phyloP scores from a whole-genome alignment of 208 protist species.

The Leishmania lainsoni region DNA sequence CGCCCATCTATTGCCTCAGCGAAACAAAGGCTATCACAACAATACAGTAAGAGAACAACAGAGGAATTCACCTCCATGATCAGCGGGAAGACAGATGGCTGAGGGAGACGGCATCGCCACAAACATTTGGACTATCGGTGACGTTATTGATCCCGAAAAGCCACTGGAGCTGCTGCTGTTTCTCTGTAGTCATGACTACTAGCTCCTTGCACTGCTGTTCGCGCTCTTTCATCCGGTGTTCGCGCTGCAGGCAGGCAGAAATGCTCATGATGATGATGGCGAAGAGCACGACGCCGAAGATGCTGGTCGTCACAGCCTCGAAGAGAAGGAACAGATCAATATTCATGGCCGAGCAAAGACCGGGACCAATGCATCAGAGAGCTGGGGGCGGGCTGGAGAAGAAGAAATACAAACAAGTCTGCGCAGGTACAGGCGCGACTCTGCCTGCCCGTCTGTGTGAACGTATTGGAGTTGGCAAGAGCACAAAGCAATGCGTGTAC shows the following conservation, averaged over 20 bases:
- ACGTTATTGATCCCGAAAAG: slow-evolving; percentile 1
- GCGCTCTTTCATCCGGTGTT: neutral
- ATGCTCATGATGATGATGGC: slow-evolving; percentile 1
- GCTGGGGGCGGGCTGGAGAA: neutral
- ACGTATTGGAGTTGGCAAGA: neutral
- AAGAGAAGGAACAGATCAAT: neutral
- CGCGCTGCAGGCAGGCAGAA: slow-evolving; percentile 5
- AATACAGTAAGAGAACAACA: neutral
- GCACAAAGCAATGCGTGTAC: too few species aligned
- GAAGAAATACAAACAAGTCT: neutral
- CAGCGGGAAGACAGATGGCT: neutral
- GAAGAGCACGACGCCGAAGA: slow-evolving; percentile 14
- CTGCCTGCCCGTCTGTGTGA: neutral
- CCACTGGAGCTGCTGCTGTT: slow-evolving; percentile 13
- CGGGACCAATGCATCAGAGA: neutral
- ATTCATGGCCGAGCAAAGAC: neutral
- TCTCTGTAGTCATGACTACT: neutral
- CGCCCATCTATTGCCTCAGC: neutral
- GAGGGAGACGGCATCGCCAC: neutral
- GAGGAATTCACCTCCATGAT: neutral
- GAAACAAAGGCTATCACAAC: neutral
- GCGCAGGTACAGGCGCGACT: neutral
- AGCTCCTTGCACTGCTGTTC: slow-evolving; percentile 5
- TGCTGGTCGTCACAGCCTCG: neutral
- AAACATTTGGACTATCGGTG: slow-evolving; percentile 2